These are phyloP conservation scores for Kingdonia uniflora DNA, from an alignment of 164 flowering plant genomes.

Conservation along the genomic window DNA sequence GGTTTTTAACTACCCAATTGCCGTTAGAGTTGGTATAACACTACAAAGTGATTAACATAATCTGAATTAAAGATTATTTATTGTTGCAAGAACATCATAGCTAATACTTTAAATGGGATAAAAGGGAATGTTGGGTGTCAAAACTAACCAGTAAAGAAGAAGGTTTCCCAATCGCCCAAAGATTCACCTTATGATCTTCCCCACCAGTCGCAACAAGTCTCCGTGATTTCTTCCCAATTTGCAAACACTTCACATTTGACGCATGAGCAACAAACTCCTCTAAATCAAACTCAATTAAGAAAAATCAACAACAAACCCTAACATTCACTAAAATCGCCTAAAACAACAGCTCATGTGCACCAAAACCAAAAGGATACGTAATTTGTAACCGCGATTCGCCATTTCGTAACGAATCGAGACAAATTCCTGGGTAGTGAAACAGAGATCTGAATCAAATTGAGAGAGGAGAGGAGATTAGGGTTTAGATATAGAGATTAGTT, in stretches of 20 bases:
- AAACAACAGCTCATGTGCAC: slow-evolving; percentile 5
- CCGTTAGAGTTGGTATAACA: too few species aligned
- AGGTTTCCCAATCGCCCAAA: slow-evolving; percentile 82
- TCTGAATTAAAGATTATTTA: too few species aligned
- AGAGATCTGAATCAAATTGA: slow-evolving; percentile 1
- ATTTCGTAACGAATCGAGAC: slow-evolving; percentile 16
- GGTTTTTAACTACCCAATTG: too few species aligned
- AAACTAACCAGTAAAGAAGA: slow-evolving; percentile 53
- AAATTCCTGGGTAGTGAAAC: not conserved
- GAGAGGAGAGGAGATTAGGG: not conserved
- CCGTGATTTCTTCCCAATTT: slow-evolving; percentile 60
- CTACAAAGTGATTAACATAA: too few species aligned
- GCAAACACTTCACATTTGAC: slow-evolving; percentile 57
- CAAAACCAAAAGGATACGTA: slow-evolving; percentile 61
- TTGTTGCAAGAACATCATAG: too few species aligned
- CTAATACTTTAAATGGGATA: not conserved
- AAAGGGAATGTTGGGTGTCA: not conserved
- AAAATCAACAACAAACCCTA: slow-evolving; percentile 3
- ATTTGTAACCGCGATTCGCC: slow-evolving; percentile 76
- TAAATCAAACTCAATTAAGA: slow-evolving; percentile 40
- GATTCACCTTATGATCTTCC: slow-evolving; percentile 71
- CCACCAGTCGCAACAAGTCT: slow-evolving; percentile 72
- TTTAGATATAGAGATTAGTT: not conserved
- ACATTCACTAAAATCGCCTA: not conserved
- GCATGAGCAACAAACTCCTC: slow-evolving; percentile 92